Evolutionary conservation across 2,329 filamentous ascomycete species (phyloP).

Genomic region (Fusarium bactridioides): DNA sequence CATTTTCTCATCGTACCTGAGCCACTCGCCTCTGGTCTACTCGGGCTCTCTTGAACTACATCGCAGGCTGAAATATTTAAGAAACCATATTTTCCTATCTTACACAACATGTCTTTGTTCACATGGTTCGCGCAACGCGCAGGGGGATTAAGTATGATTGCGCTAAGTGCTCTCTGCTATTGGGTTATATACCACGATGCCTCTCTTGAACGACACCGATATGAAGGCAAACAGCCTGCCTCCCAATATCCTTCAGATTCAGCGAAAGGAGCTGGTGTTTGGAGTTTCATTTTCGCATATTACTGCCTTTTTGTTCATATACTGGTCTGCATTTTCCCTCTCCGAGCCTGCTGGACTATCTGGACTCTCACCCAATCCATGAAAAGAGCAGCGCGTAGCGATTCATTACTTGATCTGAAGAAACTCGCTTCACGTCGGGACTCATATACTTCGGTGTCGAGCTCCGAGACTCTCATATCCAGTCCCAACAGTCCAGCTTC

Average conservation of each 20-base stretch:
- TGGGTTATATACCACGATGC: constrained; percentile 63
- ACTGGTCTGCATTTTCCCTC: constrained; percentile 68
- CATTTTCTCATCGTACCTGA: background rate
- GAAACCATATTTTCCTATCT: background rate
- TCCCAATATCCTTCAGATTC: constrained; percentile 44
- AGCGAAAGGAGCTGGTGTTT: constrained; percentile 55
- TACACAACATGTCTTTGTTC: constrained; percentile 59
- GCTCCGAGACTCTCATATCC: constrained; percentile 60
- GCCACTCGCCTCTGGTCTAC: background rate
- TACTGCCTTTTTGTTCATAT: constrained; percentile 72
- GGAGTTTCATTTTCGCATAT: constrained; percentile 65
- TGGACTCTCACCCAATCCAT: constrained; percentile 64
- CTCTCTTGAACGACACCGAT: constrained; percentile 52
- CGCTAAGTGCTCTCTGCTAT: constrained; percentile 58
- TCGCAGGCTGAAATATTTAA: background rate
- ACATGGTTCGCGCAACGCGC: constrained; percentile 62
- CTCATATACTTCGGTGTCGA: constrained; percentile 64
- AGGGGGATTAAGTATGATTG: constrained; percentile 64
- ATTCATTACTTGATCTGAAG: constrained; percentile 55
- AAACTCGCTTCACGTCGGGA: constrained; percentile 58
- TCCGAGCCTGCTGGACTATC: constrained; percentile 69
- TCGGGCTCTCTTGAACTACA: background rate
- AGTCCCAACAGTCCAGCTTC: constrained; percentile 56
- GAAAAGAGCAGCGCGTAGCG: constrained; percentile 54
- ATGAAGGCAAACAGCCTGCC: constrained; percentile 52